Evolutionary conservation across 2,329 filamentous ascomycete species (phyloP).

Genomic region (Talaromyces sp.): DNA sequence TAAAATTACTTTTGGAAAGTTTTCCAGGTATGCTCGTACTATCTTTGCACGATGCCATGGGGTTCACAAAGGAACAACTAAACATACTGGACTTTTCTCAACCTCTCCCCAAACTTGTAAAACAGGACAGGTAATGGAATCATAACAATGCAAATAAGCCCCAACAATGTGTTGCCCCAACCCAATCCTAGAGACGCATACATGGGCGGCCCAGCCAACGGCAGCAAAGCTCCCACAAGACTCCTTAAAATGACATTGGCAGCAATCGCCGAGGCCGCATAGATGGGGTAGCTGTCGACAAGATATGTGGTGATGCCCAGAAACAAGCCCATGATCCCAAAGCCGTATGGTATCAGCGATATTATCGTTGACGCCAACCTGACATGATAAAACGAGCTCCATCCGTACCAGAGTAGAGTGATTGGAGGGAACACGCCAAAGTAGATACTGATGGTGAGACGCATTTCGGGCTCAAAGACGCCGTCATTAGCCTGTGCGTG

Average conservation of each 20-base stretch:
- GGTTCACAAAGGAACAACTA: too few relatives aligned
- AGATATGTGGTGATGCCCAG: conserved; percentile 57
- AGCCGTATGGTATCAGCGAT: conserved; percentile 50
- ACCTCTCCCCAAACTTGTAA: neutral
- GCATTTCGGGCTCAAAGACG: conserved; percentile 41
- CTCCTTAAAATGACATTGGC: conserved; percentile 50
- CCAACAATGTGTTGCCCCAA: conserved; percentile 48
- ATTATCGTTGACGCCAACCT: conserved; percentile 58
- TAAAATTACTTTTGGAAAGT: too few relatives aligned
- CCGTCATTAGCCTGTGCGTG: conserved; percentile 29
- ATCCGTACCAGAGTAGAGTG: conserved; percentile 55
- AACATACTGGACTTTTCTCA: neutral
- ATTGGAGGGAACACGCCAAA: conserved; percentile 50
- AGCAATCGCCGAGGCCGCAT: conserved; percentile 36
- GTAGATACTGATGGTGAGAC: conserved; percentile 50
- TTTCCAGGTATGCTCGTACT: too few relatives aligned
- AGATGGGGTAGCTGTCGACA: conserved; percentile 49
- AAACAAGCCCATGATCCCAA: conserved; percentile 49
- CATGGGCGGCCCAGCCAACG: conserved; percentile 51
- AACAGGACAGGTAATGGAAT: neutral
- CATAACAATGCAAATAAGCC: conserved; percentile 34
- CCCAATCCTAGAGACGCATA: conserved; percentile 38
- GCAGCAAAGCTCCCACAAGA: conserved; percentile 53
- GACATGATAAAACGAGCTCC: conserved; percentile 45
- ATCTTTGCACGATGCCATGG: too few relatives aligned